Evolutionary conservation across 192 early-diverging fungal species (phyloP).

Genomic region (Geranomyces michiganensis): DNA sequence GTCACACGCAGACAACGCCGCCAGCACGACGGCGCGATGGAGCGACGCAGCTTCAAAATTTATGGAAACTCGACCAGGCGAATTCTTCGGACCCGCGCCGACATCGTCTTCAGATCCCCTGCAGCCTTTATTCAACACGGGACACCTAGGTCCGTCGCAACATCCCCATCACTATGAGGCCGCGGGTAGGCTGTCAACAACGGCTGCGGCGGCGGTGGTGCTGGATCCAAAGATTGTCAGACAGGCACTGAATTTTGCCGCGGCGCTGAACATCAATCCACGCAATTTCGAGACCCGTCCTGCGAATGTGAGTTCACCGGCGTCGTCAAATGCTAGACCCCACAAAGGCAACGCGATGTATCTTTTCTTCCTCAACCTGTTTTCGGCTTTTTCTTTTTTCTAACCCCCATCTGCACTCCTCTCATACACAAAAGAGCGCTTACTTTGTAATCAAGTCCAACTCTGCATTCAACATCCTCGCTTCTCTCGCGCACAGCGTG

Average conservation of each 20-base stretch:
- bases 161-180: not conserved
- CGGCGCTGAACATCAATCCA: conserved; percentile 26
- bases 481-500: conserved; percentile 50
- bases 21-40: not conserved
- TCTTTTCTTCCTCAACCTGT: not conserved
- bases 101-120: too few relatives aligned
- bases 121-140: too few relatives aligned
- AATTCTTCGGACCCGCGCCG: not conserved
- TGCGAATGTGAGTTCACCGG: conserved; percentile 29
- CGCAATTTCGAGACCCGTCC: conserved; percentile 14
- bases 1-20: not conserved
- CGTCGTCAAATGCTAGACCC: too few relatives aligned
- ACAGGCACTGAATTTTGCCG: conserved; percentile 18
- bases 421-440: too few relatives aligned
- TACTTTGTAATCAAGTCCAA: conserved; percentile 66
- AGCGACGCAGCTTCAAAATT: conserved; percentile 14
- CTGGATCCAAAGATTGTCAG: not conserved
- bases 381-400: not conserved
- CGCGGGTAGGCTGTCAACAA: too few relatives aligned
- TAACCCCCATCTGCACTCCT: not conserved
- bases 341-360: not conserved
- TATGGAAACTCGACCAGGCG: conserved; percentile 17
- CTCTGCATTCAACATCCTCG: conserved; percentile 54
- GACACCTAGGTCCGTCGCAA: too few relatives aligned
- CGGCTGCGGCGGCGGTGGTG: not conserved